phyloP scores from a whole-genome alignment of 805 yeast species.

The Brettanomyces bruxellensis region DNA sequence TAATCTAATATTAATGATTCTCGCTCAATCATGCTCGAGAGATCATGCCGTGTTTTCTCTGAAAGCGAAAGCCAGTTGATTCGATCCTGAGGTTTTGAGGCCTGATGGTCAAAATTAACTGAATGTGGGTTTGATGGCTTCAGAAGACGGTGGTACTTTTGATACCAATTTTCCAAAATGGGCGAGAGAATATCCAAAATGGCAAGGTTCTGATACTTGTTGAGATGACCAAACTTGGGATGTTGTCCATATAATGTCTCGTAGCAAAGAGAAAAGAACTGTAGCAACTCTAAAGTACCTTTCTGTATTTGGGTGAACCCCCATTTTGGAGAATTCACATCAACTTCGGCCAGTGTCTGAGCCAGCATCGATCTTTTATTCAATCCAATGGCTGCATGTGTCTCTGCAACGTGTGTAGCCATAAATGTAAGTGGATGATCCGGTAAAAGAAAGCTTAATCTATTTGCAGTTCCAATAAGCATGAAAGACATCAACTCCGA shows the following conservation, averaged over 20 bases:
- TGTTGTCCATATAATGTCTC: slow-evolving; percentile 70
- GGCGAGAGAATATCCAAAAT: slow-evolving; percentile 69
- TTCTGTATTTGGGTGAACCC: slow-evolving; percentile 54
- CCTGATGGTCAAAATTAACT: slow-evolving; percentile 2
- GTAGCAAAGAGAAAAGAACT: slow-evolving; percentile 73
- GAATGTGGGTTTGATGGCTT: slow-evolving; percentile 36
- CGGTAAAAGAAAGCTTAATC: slow-evolving; percentile 78
- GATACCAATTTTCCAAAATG: slow-evolving; percentile 69
- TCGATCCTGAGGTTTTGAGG: slow-evolving; percentile 8
- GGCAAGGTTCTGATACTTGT: slow-evolving; percentile 59
- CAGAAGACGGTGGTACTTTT: slow-evolving; percentile 48
- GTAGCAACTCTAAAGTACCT: slow-evolving; percentile 73
- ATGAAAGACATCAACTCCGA: slow-evolving; percentile 91
- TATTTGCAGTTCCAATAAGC: slow-evolving; percentile 79
- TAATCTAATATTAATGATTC: slow-evolving; percentile 76
- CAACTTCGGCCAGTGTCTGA: slow-evolving; percentile 61
- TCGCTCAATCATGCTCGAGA: slow-evolving; percentile 40
- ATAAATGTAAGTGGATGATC: slow-evolving; percentile 63
- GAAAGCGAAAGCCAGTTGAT: slow-evolving; percentile 18
- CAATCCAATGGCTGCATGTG: slow-evolving; percentile 71
- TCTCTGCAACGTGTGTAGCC: slow-evolving; percentile 81
- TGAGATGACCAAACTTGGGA: slow-evolving; percentile 40
- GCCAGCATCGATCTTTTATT: slow-evolving; percentile 73
- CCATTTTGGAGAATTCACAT: slow-evolving; percentile 30
- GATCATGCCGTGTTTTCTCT: slow-evolving; percentile 30